Percentiles rank a stretch among this genome's conserved stretches.
These are phyloP conservation scores for Periconia sp. DNA, from an alignment of 2,329 filamentous ascomycete genomes.

Conservation along the genomic window DNA sequence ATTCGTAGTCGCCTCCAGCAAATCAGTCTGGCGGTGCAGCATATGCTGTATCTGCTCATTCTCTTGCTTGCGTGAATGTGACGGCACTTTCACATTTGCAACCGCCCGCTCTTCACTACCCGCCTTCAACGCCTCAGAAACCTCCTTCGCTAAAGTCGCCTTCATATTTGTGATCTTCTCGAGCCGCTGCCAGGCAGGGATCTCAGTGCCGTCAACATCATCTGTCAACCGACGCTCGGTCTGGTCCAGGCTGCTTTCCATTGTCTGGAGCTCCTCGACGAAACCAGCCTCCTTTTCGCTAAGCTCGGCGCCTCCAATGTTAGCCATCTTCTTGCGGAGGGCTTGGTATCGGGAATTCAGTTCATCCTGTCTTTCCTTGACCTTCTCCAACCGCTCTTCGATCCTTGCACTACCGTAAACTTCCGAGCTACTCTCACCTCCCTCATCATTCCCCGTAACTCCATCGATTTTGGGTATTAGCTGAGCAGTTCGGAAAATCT, in stretches of 20 bases:
- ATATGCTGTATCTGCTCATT: constrained; percentile 40
- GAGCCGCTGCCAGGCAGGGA: constrained; percentile 59
- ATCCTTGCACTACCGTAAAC: constrained; percentile 62
- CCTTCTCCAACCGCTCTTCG: constrained; percentile 62
- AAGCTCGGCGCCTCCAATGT: constrained; percentile 60
- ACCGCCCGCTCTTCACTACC: constrained; percentile 18
- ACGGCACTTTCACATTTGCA: constrained; percentile 35
- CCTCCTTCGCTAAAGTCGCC: constrained; percentile 53
- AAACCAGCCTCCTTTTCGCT: constrained; percentile 68
- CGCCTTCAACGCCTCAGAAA: constrained; percentile 23
- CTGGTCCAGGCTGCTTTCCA: constrained; percentile 48
- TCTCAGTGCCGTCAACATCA: constrained; percentile 36
- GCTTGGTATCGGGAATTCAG: constrained; percentile 66
- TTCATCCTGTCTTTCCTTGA: constrained; percentile 62
- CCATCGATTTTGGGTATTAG: constrained; percentile 70
- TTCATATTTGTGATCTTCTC: constrained; percentile 62
- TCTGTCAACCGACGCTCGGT: constrained; percentile 34
- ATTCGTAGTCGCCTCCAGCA: constrained; percentile 40
- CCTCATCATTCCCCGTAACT: constrained; percentile 65
- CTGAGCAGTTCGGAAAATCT: constrained; percentile 70
- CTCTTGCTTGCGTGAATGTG: constrained; percentile 41
- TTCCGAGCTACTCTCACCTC: constrained; percentile 51
- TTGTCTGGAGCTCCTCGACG: constrained; percentile 60
- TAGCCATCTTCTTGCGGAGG: constrained; percentile 57
- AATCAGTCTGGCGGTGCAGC: constrained; percentile 38